A percentile compares a stretch with the other conserved stretches of the same genome.
Evolutionary conservation across 257 asterid species (phyloP).

Genomic region (Gynochthodes officinalis): DNA sequence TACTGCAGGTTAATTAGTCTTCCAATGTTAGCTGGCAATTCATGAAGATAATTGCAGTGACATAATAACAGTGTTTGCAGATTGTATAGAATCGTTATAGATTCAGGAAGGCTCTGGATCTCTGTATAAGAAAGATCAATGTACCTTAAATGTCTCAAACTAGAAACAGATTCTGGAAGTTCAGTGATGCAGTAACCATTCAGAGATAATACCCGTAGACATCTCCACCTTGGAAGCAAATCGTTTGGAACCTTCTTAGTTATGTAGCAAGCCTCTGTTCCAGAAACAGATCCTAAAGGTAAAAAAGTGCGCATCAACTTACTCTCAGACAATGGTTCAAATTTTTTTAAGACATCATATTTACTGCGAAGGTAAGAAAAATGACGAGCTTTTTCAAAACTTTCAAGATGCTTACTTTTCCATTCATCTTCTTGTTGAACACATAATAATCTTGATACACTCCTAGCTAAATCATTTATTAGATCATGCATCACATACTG

Average conservation of each 20-base stretch:
- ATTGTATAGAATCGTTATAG: slow-evolving; percentile 31
- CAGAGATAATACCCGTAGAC: slow-evolving; percentile 41
- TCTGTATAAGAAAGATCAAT: slow-evolving; percentile 38
- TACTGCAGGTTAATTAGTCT: slow-evolving; percentile 36
- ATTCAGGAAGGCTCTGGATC: slow-evolving; percentile 38
- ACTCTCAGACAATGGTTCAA: slow-evolving; percentile 35
- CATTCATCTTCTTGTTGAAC: slow-evolving; percentile 36
- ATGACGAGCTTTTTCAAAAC: slow-evolving; percentile 35
- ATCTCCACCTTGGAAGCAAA: slow-evolving; percentile 38
- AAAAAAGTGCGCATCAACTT: slow-evolving; percentile 41
- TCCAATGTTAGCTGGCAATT: slow-evolving; percentile 42
- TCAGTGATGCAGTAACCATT: slow-evolving; percentile 37
- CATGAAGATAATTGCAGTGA: slow-evolving; percentile 33
- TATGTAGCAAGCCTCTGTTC: slow-evolving; percentile 36
- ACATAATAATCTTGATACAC: slow-evolving; percentile 40
- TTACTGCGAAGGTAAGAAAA: slow-evolving; percentile 44
- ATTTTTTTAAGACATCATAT: slow-evolving; percentile 47
- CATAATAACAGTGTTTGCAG: slow-evolving; percentile 35
- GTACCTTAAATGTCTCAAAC: slow-evolving; percentile 42
- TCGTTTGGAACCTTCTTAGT: slow-evolving; percentile 35
- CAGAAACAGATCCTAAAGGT: slow-evolving; percentile 33
- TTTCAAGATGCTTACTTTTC: slow-evolving; percentile 19
- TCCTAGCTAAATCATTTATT: slow-evolving; percentile 41
- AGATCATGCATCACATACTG: slow-evolving; percentile 44
- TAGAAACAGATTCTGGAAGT: slow-evolving; percentile 42